Conservation (phyloP, 495 filamentous ascomycete genomes). For the Chlorociboria aeruginascens region DNA sequence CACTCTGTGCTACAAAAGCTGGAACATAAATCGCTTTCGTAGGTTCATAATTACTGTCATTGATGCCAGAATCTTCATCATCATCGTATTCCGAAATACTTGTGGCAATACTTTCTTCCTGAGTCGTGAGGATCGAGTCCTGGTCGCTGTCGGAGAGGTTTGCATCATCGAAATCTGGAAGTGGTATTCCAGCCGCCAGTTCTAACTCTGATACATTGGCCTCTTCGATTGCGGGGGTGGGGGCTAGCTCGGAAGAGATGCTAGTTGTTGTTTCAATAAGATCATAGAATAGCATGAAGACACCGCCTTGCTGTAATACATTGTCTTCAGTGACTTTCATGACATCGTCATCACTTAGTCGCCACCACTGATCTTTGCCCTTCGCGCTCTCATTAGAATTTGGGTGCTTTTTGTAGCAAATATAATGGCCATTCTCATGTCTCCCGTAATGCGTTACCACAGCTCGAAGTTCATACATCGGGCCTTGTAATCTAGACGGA, state of each 20-base stretch:
- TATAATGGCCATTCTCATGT: slow-evolving; percentile 93
- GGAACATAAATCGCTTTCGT: slow-evolving; percentile 14
- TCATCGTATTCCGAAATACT: slow-evolving; percentile 15
- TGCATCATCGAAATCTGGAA: slow-evolving; percentile 14
- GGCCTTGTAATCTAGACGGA: slow-evolving; percentile 28
- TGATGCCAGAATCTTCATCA: slow-evolving; percentile 1
- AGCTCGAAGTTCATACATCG: slow-evolving; percentile 69
- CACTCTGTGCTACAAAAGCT: slow-evolving; percentile 7
- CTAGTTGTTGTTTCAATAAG: slow-evolving; percentile 25
- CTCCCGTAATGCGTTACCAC: slow-evolving; percentile 81
- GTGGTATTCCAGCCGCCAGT: slow-evolving; percentile 10
- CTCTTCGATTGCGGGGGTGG: background rate
- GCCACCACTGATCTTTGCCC: slow-evolving; percentile 51
- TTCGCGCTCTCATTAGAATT: slow-evolving; percentile 7
- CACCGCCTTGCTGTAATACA: slow-evolving; percentile 69
- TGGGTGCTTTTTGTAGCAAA: slow-evolving; percentile 69
- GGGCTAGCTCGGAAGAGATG: background rate
- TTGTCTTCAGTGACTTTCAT: slow-evolving; percentile 55
- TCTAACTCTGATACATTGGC: background rate
- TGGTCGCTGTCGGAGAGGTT: slow-evolving; percentile 10
- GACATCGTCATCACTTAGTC: slow-evolving; percentile 78
- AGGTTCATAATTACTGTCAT: slow-evolving; percentile 6
- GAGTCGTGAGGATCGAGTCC: background rate
- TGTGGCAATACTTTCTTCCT: slow-evolving; percentile 13
- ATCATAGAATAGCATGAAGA: slow-evolving; percentile 98